Evolutionary conservation across 225 moss, liverwort and hornwort genomes (phyloP).

Genomic region (Straminergon stramineum): DNA sequence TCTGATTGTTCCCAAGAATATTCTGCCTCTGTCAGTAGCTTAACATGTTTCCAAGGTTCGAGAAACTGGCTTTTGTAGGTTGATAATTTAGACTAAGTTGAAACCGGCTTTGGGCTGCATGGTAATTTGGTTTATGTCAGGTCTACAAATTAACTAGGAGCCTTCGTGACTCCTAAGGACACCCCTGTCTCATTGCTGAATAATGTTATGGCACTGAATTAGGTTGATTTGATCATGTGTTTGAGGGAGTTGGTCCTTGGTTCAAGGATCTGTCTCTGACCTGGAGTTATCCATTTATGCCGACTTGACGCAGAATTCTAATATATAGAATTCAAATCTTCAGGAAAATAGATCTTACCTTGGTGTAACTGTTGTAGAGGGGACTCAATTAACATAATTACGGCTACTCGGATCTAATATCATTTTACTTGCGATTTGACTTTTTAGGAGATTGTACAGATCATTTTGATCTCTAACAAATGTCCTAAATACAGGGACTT

Average conservation of each 20-base stretch:
- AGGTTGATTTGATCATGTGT: neutral
- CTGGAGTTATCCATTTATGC: neutral
- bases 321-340: no score
- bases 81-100: neutral
- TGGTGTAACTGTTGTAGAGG: no score
- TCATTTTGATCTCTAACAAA: neutral
- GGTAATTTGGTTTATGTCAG: neutral
- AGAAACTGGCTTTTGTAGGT: neutral
- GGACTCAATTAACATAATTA: no score
- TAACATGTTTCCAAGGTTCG: neutral
- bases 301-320: neutral
- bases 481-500: slow-evolving; percentile 36
- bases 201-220: neutral
- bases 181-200: neutral
- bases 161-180: neutral
- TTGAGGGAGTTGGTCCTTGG: neutral
- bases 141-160: neutral
- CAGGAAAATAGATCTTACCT: neutral
- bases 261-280: neutral
- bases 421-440: neutral
- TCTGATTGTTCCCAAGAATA: neutral
- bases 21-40: neutral
- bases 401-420: neutral
- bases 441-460: neutral
- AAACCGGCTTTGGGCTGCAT: neutral